phyloP scores from a whole-genome alignment of 805 yeast genomes.

The Hanseniaspora clermontiae region DNA sequence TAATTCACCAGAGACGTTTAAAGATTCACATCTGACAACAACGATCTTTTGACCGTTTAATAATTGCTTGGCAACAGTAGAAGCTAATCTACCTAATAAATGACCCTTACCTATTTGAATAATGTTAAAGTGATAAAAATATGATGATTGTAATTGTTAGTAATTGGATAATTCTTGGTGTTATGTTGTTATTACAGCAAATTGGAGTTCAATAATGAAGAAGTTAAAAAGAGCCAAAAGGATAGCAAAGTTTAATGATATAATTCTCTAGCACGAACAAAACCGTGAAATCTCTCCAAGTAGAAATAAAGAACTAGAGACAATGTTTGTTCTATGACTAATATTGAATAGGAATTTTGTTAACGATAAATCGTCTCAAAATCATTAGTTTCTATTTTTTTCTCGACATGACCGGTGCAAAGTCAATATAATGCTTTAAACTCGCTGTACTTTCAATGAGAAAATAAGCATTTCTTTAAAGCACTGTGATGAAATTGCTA shows the following conservation, averaged over 20 bases:
- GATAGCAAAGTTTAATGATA: not conserved
- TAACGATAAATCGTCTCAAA: not conserved
- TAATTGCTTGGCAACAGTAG: slow-evolving; percentile 95
- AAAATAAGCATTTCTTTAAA: not conserved
- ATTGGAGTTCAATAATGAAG: not conserved
- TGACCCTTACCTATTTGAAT: slow-evolving; percentile 74
- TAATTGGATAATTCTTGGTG: not conserved
- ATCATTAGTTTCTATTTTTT: not conserved
- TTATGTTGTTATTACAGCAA: not conserved
- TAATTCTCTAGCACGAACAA: not conserved
- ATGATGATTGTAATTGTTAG: slow-evolving; percentile 7
- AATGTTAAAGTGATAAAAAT: not conserved
- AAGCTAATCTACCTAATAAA: slow-evolving; percentile 98
- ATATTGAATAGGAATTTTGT: not conserved
- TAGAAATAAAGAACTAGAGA: not conserved
- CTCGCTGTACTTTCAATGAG: not conserved
- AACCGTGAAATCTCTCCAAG: not conserved
- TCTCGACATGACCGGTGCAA: not conserved
- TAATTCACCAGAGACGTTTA: slow-evolving; percentile 98
- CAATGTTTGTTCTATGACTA: not conserved
- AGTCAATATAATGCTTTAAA: not conserved
- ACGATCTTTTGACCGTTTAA: slow-evolving; percentile 97
- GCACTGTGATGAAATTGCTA: not conserved
- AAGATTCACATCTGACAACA: slow-evolving; percentile 92
- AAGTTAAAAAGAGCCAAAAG: not conserved